Percentiles rank a stretch among this genome's conserved stretches.
phyloP scores from a whole-genome alignment of 768 basidiomycete genomes.

The Boletus rubroflammeus region DNA sequence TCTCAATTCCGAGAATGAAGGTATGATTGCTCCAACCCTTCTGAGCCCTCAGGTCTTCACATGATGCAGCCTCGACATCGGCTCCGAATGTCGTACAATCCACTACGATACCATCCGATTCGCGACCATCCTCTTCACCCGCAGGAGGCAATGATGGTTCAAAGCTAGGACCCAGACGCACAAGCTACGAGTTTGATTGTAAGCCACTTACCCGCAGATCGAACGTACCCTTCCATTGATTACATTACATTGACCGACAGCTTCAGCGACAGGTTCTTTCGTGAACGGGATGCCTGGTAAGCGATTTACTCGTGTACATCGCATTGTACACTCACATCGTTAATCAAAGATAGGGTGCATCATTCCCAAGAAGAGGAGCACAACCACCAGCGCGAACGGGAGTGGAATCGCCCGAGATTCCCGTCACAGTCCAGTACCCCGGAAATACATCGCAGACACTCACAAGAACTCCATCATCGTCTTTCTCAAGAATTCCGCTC shows the following conservation, averaged over 20 bases:
- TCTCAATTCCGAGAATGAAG: conserved; percentile 49
- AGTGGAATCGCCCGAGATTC: conserved; percentile 41
- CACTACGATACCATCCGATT: conserved; percentile 1
- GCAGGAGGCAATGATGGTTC: background rate
- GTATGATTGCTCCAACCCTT: conserved; percentile 5
- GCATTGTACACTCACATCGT: background rate
- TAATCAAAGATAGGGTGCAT: conserved; percentile 27
- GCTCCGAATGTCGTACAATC: conserved; percentile 4
- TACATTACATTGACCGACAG: conserved; percentile 16
- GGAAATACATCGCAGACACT: conserved; percentile 25
- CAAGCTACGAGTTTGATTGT: conserved; percentile 18
- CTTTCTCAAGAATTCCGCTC: conserved; percentile 29
- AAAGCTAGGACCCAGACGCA: conserved; percentile 5
- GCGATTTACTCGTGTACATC: conserved; percentile 15
- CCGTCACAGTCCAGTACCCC: conserved; percentile 25
- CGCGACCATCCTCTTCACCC: conserved; percentile 16
- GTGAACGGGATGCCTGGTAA: conserved; percentile 14
- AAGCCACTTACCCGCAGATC: background rate
- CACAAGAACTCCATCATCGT: conserved; percentile 26
- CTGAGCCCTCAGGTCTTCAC: background rate
- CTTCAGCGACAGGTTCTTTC: conserved; percentile 27
- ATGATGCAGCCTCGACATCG: conserved; percentile 14
- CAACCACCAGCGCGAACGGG: conserved; percentile 43
- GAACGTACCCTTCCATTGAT: background rate
- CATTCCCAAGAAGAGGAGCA: conserved; percentile 30